Conservation (phyloP, 31 red algal genomes). For the Asparagopsis taxiformis region DNA sequence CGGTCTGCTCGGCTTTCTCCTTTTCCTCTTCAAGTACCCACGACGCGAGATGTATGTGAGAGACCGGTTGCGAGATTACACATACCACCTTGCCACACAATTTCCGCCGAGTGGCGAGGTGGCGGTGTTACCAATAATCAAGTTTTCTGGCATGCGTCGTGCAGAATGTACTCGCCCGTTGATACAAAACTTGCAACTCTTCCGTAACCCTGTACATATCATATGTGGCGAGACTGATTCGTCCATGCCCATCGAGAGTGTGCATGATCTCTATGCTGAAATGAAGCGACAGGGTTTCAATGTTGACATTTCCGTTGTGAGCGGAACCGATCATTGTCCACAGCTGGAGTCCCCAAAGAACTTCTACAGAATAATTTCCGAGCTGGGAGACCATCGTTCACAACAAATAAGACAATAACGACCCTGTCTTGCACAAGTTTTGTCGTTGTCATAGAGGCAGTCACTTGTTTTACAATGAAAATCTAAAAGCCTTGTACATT, state of each 20-base stretch:
- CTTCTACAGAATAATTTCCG: slow-evolving; percentile 54
- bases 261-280: slow-evolving; percentile 43
- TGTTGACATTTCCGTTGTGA: slow-evolving; percentile 47
- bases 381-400: slow-evolving; percentile 6
- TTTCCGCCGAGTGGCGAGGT: slow-evolving; percentile 68
- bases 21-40: slow-evolving; percentile 82
- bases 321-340: slow-evolving; percentile 79
- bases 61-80: slow-evolving; percentile 61
- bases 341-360: slow-evolving; percentile 67
- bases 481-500: slow-evolving; percentile 9
- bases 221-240: slow-evolving; percentile 68
- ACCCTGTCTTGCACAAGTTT: too few species aligned
- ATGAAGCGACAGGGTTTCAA: slow-evolving; percentile 38
- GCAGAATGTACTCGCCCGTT: slow-evolving; percentile 64
- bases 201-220: slow-evolving; percentile 36
- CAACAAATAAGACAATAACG: too few species aligned
- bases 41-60: slow-evolving; percentile 29
- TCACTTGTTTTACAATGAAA: neutral
- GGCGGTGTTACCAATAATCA: slow-evolving; percentile 76
- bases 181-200: slow-evolving; percentile 14
- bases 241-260: slow-evolving; percentile 53
- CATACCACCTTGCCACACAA: slow-evolving; percentile 77
- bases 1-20: slow-evolving; percentile 82
- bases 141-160: slow-evolving; percentile 10
- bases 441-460: neutral